A percentile compares a stretch with the other conserved stretches of the same genome.
These are phyloP conservation scores for Saprolegnia parasitica DNA, from an alignment of 352 stramenopile genomes.

Conservation along the genomic window DNA sequence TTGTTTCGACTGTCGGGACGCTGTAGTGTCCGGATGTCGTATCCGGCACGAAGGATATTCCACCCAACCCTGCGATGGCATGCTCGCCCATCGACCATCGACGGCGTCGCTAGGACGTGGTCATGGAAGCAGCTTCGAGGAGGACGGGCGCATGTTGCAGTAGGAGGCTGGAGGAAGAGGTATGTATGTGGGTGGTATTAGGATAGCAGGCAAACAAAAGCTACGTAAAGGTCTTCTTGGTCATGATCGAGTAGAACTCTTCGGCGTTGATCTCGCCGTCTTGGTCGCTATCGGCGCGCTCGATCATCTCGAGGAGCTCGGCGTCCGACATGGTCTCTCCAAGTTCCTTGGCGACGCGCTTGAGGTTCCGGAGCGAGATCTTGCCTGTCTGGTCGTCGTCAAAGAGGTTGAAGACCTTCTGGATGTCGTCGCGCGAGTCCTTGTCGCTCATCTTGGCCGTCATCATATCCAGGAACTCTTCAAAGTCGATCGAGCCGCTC, in stretches of 20 bases:
- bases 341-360: slow-evolving; percentile 95
- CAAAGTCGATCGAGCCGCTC: slow-evolving; percentile 94
- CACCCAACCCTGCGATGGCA: background rate
- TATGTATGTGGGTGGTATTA: background rate
- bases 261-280: slow-evolving; percentile 96
- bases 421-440: slow-evolving; percentile 94
- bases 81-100: background rate
- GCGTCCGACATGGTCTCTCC: slow-evolving; percentile 97
- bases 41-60: slow-evolving; percentile 16
- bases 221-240: slow-evolving; percentile 87
- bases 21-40: background rate
- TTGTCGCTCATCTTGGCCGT: slow-evolving; percentile 96
- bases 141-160: no score
- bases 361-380: slow-evolving; percentile 96
- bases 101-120: background rate
- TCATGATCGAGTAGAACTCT: slow-evolving; percentile 97
- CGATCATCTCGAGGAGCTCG: slow-evolving; percentile 98
- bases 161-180: background rate
- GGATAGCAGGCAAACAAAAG: no score
- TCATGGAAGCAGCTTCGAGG: no score
- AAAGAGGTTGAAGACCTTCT: slow-evolving; percentile 97
- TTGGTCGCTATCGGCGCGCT: slow-evolving; percentile 92
- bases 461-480: slow-evolving; percentile 98
- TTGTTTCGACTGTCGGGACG: background rate
- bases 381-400: slow-evolving; percentile 96